Conservation (phyloP, 2,329 filamentous ascomycete genomes). For the Corinectria fuckeliana region DNA sequence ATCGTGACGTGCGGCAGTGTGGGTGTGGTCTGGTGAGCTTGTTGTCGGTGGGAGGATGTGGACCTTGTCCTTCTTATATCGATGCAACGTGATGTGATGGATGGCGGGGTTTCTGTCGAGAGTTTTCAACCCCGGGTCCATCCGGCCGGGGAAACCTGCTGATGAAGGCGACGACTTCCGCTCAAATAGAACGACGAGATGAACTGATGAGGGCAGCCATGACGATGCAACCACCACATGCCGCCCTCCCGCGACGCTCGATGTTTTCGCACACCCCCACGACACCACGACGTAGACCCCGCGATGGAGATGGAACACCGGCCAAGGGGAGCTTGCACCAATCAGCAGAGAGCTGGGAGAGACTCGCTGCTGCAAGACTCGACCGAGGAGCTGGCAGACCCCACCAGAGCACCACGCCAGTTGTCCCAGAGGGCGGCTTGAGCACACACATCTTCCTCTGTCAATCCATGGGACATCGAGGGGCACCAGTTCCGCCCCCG, state of each 20-base stretch:
- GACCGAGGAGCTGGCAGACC: not conserved
- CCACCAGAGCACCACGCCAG: constrained; percentile 4
- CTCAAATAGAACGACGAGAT: constrained; percentile 32
- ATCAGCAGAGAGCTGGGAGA: not conserved
- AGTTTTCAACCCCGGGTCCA: constrained; percentile 11
- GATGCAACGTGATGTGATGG: not conserved
- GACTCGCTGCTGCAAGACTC: not conserved
- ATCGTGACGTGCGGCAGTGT: constrained; percentile 16
- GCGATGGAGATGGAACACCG: constrained; percentile 19
- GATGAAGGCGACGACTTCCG: constrained; percentile 25
- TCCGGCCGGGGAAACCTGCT: constrained; percentile 29
- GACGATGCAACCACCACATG: constrained; percentile 25
- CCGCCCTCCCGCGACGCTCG: not conserved
- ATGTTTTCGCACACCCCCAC: constrained; percentile 4
- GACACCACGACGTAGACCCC: constrained; percentile 15
- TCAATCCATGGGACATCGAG: not conserved
- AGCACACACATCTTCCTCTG: not conserved
- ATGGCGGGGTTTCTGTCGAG: not conserved
- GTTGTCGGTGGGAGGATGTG: constrained; percentile 6
- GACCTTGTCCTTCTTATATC: constrained; percentile 2
- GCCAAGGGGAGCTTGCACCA: constrained; percentile 14
- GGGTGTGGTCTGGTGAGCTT: constrained; percentile 11
- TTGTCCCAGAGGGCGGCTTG: not conserved
- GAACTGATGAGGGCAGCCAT: constrained; percentile 19
- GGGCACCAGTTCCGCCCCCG: not conserved